Conservation (phyloP, 345 rosid species). For the Arabis alpina region DNA sequence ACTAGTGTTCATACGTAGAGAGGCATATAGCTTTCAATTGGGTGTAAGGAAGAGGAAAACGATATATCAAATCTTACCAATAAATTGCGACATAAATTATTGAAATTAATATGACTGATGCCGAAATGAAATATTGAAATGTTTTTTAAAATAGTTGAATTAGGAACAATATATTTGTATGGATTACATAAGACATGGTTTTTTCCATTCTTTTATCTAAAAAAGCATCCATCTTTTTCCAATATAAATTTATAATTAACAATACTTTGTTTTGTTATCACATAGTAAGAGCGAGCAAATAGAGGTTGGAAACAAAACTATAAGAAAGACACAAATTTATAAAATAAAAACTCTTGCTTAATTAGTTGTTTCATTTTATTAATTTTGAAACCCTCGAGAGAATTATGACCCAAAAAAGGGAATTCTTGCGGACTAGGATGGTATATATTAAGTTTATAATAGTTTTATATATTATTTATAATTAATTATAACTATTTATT, state of each 20-base stretch:
- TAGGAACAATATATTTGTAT: neutral
- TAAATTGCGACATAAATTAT: slow-evolving; percentile 32
- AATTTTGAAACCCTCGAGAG: neutral
- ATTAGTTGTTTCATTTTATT: neutral
- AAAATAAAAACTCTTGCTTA: neutral
- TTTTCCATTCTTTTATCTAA: neutral
- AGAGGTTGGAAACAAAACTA: neutral
- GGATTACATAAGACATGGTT: slow-evolving; percentile 22
- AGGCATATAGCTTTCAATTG: slow-evolving; percentile 41
- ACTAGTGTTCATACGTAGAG: slow-evolving; percentile 34
- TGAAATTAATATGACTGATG: slow-evolving; percentile 26
- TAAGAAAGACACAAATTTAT: neutral
- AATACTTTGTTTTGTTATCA: neutral
- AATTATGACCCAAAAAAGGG: neutral
- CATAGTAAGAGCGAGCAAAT: slow-evolving; percentile 12
- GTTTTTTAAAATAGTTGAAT: neutral
- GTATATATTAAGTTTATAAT: no score
- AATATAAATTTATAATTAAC: neutral
- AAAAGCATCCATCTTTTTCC: neutral
- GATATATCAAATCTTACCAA: slow-evolving; percentile 39
- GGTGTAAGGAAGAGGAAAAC: slow-evolving; percentile 32
- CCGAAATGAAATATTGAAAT: slow-evolving; percentile 16
- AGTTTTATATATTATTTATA: no score
- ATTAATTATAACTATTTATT: no score
- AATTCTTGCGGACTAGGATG: no score